These are phyloP conservation scores for Chlamydomonas sp. DNA, from an alignment of 139 green algal genomes.

Conservation along the genomic window DNA sequence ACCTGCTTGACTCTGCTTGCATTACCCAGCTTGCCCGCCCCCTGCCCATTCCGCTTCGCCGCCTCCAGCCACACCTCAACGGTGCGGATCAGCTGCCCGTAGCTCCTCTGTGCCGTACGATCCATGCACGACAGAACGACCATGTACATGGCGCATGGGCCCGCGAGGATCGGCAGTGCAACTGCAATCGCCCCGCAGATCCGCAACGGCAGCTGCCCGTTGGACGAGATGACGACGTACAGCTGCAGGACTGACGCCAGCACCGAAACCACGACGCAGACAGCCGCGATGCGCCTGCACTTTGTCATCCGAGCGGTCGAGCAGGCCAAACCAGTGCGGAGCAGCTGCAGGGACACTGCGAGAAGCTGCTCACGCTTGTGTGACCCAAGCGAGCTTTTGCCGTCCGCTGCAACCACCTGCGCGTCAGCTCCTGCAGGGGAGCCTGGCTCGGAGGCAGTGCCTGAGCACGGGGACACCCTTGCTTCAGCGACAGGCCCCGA, in stretches of 20 bases:
- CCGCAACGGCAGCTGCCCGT: not conserved
- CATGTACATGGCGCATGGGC: not conserved
- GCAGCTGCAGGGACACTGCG: not conserved
- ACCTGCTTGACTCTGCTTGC: not conserved
- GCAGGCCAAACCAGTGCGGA: not conserved
- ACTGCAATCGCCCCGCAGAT: not conserved
- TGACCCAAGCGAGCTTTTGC: no score
- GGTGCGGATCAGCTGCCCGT: not conserved
- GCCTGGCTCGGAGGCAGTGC: no score
- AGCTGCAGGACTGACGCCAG: not conserved
- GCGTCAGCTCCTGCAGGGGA: no score
- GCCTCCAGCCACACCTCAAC: not conserved
- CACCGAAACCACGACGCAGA: not conserved
- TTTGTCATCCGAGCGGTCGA: not conserved
- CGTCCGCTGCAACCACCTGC: no score
- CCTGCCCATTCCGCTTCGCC: not conserved
- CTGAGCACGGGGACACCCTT: no score
- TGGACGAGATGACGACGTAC: constrained; percentile 1
- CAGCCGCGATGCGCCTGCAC: not conserved
- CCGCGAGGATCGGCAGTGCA: no score
- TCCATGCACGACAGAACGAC: not conserved
- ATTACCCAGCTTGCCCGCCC: not conserved
- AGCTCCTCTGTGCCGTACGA: not conserved
- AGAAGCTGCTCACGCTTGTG: not conserved
- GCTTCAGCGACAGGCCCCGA: no score